Evolutionary conservation across 1,139 yeast genomes (phyloP).

Genomic region (Pneumocystis canis): DNA sequence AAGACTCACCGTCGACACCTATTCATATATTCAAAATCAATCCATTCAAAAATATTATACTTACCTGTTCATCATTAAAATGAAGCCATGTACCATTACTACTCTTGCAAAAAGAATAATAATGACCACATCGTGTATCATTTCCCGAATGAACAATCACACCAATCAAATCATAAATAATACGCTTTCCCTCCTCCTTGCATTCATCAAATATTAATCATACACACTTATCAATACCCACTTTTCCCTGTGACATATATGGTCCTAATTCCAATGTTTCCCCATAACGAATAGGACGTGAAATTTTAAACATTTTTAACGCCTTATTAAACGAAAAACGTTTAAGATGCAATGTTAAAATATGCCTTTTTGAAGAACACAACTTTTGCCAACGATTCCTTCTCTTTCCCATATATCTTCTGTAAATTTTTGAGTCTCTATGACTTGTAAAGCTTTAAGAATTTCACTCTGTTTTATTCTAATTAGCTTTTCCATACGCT

Average conservation of each 20-base stretch:
- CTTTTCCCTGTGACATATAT: constrained; percentile 32
- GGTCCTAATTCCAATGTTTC: constrained; percentile 57
- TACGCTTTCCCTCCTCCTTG: constrained; percentile 26
- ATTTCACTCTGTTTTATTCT: constrained; percentile 71
- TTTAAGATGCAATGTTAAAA: constrained; percentile 71
- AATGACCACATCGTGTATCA: constrained; percentile 84
- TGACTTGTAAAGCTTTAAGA: constrained; percentile 52
- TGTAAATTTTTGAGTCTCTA: constrained; percentile 50
- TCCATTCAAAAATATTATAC: too few species aligned
- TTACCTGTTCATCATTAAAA: constrained; percentile 86
- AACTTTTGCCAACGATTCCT: constrained; percentile 81
- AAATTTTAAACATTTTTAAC: constrained; percentile 45
- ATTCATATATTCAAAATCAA: too few species aligned
- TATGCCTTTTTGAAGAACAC: constrained; percentile 89
- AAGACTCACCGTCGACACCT: neutral
- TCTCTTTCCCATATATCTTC: constrained; percentile 74
- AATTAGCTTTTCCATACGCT: constrained; percentile 64
- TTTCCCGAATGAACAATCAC: constrained; percentile 93
- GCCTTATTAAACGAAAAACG: constrained; percentile 59
- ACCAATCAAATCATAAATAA: constrained; percentile 58
- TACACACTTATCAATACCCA: too few species aligned
- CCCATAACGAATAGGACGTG: constrained; percentile 72
- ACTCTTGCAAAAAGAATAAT: constrained; percentile 77
- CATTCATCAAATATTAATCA: too few species aligned
- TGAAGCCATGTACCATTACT: constrained; percentile 88